phyloP scores from a whole-genome alignment of 169 alveolate genomes.

The Cryptosporidium sp. region DNA sequence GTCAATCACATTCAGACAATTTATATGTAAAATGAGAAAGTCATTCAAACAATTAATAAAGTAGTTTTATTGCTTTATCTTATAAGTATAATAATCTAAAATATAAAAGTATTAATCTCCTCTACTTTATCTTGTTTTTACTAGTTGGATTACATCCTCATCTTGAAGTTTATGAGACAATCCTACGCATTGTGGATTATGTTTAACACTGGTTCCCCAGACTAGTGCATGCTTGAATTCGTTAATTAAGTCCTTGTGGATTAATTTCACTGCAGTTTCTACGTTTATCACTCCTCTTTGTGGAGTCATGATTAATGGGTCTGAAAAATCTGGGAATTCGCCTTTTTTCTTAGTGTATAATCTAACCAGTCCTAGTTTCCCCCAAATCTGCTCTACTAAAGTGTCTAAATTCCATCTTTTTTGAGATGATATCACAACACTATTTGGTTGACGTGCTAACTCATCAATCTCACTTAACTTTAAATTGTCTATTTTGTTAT shows the following conservation, averaged over 20 bases:
- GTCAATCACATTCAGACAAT: conserved; percentile 43
- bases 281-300: conserved; percentile 89
- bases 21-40: conserved; percentile 60
- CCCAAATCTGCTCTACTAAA: conserved; percentile 89
- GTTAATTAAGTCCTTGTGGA: conserved; percentile 86
- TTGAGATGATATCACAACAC: conserved; percentile 86
- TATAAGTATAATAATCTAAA: not conserved
- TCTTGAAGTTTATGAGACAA: conserved; percentile 86
- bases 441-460: conserved; percentile 84
- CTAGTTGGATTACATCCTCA: conserved; percentile 90
- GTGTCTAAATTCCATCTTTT: conserved; percentile 85
- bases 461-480: conserved; percentile 90
- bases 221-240: conserved; percentile 89
- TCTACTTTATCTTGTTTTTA: conserved; percentile 80
- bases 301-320: conserved; percentile 88
- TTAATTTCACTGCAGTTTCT: conserved; percentile 83
- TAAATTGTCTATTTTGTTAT: conserved; percentile 92
- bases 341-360: conserved; percentile 91
- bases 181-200: conserved; percentile 90
- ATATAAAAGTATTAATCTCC: not conserved
- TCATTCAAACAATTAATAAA: conserved; percentile 45
- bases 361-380: conserved; percentile 88
- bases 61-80: not conserved
- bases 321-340: conserved; percentile 88
- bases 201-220: conserved; percentile 91